Evolutionary conservation across 495 filamentous ascomycete genomes (phyloP), one percentile per base, ranked within the genome.

Genomic region (Wilcoxina mikolae): DNA sequence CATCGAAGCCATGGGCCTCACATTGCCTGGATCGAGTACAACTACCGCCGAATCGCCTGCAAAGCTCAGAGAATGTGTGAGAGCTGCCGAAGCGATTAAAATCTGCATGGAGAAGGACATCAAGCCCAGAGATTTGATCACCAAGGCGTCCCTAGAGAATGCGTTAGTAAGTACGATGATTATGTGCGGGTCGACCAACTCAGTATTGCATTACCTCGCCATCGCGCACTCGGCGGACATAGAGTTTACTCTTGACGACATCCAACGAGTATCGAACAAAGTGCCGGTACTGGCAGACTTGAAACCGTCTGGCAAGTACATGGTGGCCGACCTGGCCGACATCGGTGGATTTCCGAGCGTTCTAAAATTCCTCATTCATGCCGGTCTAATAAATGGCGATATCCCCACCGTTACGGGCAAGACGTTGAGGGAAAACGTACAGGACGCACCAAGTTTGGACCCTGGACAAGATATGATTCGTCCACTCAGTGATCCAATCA

Each of bases 241-340:
- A 0, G 76, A 82, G 11, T 72, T 98, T 3, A 85, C 83, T 0
- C 69, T 98, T 27, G 86, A 94, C 61, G 91, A 98, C 62, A 73
- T 98, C 58, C 84, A 93, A 69, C 76, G 85, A 46, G 83, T 93
- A 29, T 85, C 82, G 64, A 76, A 94, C 70, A 88, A 86, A 68
- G 86, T 91, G 18, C 91, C 91, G 0, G 90, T 89, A 69, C 78
- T 98, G 49, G 91, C 91, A n/a, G 81, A 98, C 65, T 75, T 98
- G 7, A 84, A 90, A 0, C 91, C 91, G 0, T 83, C 77, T 51
- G 91, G 91, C 2, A 83, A 83, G 51, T 86, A 89, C 68, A 82
- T 83, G 65, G 94, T 95, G 84, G 87, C 89, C 45, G 91, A 98
- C 64, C 76, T 98, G n/a, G 94, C 89, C 69, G 80, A 86, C 47